These are phyloP conservation scores for Coprinopsis strossmayeri DNA, from an alignment of 768 basidiomycete species.

Conservation along the genomic window DNA sequence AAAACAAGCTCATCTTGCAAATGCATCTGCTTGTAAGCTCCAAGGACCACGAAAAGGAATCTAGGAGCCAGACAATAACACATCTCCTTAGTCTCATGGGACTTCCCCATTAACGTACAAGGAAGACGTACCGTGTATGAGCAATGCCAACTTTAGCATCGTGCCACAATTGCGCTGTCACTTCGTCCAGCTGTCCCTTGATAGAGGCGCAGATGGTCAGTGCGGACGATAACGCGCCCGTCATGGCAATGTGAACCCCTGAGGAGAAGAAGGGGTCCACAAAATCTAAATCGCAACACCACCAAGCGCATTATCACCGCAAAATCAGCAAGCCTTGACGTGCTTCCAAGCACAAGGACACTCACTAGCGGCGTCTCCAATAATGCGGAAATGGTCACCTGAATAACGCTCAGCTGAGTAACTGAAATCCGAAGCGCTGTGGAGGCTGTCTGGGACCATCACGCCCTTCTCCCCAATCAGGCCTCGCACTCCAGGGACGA, in stretches of 20 bases:
- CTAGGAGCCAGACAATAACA: too few species aligned
- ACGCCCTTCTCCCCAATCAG: conserved; percentile 23
- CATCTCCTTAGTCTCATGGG: too few species aligned
- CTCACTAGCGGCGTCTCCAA: conserved; percentile 37
- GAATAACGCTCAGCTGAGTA: conserved; percentile 29
- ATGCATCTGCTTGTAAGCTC: conserved; percentile 47
- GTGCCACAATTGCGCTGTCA: conserved; percentile 27
- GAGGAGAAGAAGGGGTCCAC: conserved; percentile 42
- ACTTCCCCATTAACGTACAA: too few species aligned
- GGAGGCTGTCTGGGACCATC: conserved; percentile 15
- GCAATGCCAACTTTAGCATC: conserved; percentile 25
- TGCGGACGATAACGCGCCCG: conserved; percentile 32
- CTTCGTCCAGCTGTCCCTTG: conserved; percentile 22
- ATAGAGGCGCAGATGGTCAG: conserved; percentile 31
- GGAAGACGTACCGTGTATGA: conserved; percentile 25
- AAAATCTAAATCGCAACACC: conserved; percentile 33
- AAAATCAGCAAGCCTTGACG: not conserved
- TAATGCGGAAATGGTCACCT: conserved; percentile 27
- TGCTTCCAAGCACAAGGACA: too few species aligned
- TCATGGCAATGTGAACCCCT: conserved; percentile 36
- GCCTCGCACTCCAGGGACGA: conserved; percentile 22
- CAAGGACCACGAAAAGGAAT: conserved; percentile 43
- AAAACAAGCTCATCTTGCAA: conserved; percentile 32
- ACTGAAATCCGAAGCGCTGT: conserved; percentile 29
- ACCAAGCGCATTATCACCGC: not conserved